Base-by-base conservation (phyloP, 1,139 yeast genomes). In the Yamadazyma oceani region DNA sequence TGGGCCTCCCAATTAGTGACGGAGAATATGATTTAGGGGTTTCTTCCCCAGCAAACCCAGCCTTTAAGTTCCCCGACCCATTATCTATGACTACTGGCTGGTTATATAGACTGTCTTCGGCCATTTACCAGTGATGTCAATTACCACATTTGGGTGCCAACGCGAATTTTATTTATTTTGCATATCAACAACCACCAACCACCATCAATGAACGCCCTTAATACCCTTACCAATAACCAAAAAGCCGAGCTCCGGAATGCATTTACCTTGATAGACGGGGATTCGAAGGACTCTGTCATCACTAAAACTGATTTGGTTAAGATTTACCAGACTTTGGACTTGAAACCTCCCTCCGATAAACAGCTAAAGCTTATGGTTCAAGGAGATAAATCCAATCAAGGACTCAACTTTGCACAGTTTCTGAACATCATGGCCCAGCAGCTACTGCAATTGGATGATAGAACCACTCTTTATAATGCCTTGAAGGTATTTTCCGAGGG, bases 41-140 rank as follows among this genome's bases (percentile, higher is more conserved):
- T 40, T 87, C 94, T 49, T 86, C 94, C 13, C 97, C 97, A 1
- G 97, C 95, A 62, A 90, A 86, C 1, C 97, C 97, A 0, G 95
- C 89, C 56, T 88, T 85, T 40, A 89, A 69, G 35, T 77, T 75
- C 2, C 96, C 95, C 4, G 96, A 83, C n/a, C 97, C 97, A 66
- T 87, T 88, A 60, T 90, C 97, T 25, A 90, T 72, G 26, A 90
- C 96, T 34, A 90, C 79, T 2, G 97, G 96, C 61, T 90, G 97
- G 60, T 89, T 90, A 44, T 70, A 71, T 32, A 71, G 57, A 7
- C 48, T 32, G n/a, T 34, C 45, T 32, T 19, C n/a, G 11, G 26
- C 26, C 26, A 24, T 24, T 11, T 24, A n/a, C n/a, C n/a, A n/a
- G n/a, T n/a, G n/a, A n/a, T n/a, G n/a, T n/a, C n/a, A n/a, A n/a